Base-by-base conservation (phyloP, 2,329 filamentous ascomycete genomes). In the Bipolaris sorokiniana region DNA sequence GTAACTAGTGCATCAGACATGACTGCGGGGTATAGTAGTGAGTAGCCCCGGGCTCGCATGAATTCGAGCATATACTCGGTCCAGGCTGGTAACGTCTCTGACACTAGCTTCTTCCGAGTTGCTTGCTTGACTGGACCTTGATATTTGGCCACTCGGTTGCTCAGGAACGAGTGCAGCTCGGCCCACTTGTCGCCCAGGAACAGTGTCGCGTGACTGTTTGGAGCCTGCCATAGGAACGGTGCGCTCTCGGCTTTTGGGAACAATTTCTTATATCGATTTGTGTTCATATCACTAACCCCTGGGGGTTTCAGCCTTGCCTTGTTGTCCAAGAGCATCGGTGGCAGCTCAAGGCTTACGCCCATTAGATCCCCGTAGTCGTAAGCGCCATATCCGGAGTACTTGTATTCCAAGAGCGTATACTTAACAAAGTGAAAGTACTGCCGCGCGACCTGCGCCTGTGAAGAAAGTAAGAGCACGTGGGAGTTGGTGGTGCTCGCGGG, bases 401-500 rank as follows among this genome's bases (percentile, higher is more conserved):
- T 86, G 72, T 95, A 93, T 65, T 92, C 87, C 4, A 98, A 79
- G 0, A 94, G 78, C 1, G 84, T 77, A 73, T 92, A 97, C 73
- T 90, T 91, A 13, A 97, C 79, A 72, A 95, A 97, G 62, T 97
- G 91, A 61, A 90, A 94, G 72, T 92, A 98, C 1, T 90, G 84
- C 1, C 88, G 87, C 0, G 91, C 90, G 0, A 98, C 77, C 73
- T 98, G 90, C 1, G 84, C 85, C 64, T 96, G 88, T 1, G 93
- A 86, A 5, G 92, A 93, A 5, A 99, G 83, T 1, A 97, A 78
- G n/a, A 99, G 82, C 2, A 97, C 85, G 73, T 97, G 92, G 9
- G 88, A 88, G 50, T 86, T 77, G 2, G 76, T 72, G 5, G 86
- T 81, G 56, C 86, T 81, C 3, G 81, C 78, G 2, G 95, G 93